phyloP scores from a whole-genome alignment of 805 yeast species.

The Candida adriatica region DNA sequence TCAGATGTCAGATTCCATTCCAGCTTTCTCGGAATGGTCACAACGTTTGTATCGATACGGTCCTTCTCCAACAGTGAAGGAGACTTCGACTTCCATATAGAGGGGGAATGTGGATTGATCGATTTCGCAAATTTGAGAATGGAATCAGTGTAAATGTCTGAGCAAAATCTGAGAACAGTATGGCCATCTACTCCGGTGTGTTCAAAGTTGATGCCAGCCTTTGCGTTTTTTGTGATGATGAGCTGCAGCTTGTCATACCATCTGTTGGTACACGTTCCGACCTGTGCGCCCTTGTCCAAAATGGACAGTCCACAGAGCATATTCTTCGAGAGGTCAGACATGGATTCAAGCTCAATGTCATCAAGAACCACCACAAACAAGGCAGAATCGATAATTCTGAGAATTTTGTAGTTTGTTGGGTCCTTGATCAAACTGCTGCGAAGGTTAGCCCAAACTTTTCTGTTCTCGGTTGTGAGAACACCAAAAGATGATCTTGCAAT shows the following conservation, averaged over 20 bases:
- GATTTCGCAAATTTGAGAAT: conserved; percentile 79
- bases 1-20: conserved; percentile 85
- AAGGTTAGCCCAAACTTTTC: conserved; percentile 80
- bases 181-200: conserved; percentile 96
- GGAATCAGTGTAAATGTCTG: conserved; percentile 88
- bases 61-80: conserved; percentile 41
- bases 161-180: conserved; percentile 80
- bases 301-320: conserved; percentile 82
- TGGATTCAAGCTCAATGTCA: conserved; percentile 56
- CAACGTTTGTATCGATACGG: conserved; percentile 37
- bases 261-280: conserved; percentile 89
- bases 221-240: conserved; percentile 80
- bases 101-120: conserved; percentile 65
- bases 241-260: conserved; percentile 93
- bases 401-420: conserved; percentile 57
- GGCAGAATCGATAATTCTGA: conserved; percentile 73
- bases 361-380: conserved; percentile 80
- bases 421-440: conserved; percentile 46
- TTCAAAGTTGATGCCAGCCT: conserved; percentile 90
- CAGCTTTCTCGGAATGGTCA: conserved; percentile 75
- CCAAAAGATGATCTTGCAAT: conserved; percentile 84
- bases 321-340: conserved; percentile 66
- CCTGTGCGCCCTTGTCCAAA: conserved; percentile 79
- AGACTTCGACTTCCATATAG: conserved; percentile 54
- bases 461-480: conserved; percentile 81